Base-by-base conservation (phyloP, 805 yeast species). In the Wickerhamiella sergipiensis region DNA sequence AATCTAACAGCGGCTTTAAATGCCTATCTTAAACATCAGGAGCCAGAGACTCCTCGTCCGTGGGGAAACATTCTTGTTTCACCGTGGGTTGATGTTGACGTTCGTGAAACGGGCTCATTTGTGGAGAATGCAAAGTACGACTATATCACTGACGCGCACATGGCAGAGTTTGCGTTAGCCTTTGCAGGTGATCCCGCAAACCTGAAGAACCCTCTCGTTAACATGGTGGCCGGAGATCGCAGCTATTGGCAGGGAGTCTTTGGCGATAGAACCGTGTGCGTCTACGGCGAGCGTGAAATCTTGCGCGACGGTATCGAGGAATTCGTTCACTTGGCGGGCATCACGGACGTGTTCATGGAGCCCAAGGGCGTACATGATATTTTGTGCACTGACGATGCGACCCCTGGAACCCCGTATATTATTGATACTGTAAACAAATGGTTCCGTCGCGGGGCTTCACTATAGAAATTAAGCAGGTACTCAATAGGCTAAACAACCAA, bases 231-330 rank as follows among this genome's bases (percentile, higher is more conserved):
- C 2, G 61, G 57, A 2, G 53, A 49, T 13, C 43, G 50, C 15
- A 51, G 42, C 19, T 46, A 45, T 26, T 58, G 61, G 61, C 18
- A 22, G 26, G 52, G 51, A 15, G 48, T 50, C 19, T 49, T 58
- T 13, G 59, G 56, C 8, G 33, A 33, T 19, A 39, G 48, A 21
- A 50, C 55, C 4, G 17, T 47, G 22, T 38, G 50, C 26, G 59
- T 58, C 7, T 58, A 57, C 56, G 61, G 61, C 21, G 56, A 47
- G n/a, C 24, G 38, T 23, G 61, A 58, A 49, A 50, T 59, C 21
- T 50, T 58, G 8, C 52, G 55, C 8, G 61, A 58, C 45, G 54
- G 52, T 40, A 45, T 38, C 38, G 43, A 15, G 12, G 56, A 48
- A 38, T 55, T 56, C 48, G 44, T 21, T 9, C 17, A 46, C 9